Percentiles rank a stretch among this genome's conserved stretches.
phyloP scores from a whole-genome alignment of 2,329 filamentous ascomycete genomes.

The Botrytis squamosa region DNA sequence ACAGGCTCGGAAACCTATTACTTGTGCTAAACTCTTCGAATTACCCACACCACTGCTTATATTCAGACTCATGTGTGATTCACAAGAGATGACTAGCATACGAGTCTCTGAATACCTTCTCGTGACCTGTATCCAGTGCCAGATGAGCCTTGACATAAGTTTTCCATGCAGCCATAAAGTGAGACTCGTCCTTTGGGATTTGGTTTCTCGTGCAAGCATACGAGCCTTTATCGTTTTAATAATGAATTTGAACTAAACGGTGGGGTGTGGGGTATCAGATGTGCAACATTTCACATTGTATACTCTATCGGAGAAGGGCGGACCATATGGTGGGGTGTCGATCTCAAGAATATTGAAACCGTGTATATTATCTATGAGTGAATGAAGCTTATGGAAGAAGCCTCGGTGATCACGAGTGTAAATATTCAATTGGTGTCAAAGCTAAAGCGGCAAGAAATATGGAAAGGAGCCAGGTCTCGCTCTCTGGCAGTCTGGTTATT shows the following conservation, averaged over 20 bases:
- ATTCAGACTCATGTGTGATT: not conserved
- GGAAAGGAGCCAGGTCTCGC: not conserved
- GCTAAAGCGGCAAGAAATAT: not conserved
- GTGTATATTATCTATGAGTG: not conserved
- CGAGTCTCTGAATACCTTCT: conserved; percentile 35
- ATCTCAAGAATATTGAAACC: not conserved
- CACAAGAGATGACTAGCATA: not conserved
- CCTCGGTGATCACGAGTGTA: not conserved
- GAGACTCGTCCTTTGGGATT: conserved; percentile 26
- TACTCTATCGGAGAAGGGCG: not conserved
- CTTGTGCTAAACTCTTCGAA: not conserved
- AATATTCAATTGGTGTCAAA: not conserved
- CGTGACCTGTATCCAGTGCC: conserved; percentile 42
- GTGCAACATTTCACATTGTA: not conserved
- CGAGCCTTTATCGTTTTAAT: not conserved
- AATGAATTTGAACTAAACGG: not conserved
- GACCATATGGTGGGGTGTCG: not conserved
- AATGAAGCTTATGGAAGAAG: not conserved
- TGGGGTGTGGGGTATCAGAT: not conserved
- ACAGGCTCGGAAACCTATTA: not conserved
- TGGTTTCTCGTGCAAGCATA: conserved; percentile 32
- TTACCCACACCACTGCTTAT: not conserved
- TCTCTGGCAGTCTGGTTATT: not conserved
- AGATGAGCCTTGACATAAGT: conserved; percentile 43
- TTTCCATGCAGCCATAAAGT: conserved; percentile 44